Evolutionary conservation across 352 stramenopile genomes (phyloP), one percentile per base, ranked within the genome.

Genomic region (Phytopythium aichiense): DNA sequence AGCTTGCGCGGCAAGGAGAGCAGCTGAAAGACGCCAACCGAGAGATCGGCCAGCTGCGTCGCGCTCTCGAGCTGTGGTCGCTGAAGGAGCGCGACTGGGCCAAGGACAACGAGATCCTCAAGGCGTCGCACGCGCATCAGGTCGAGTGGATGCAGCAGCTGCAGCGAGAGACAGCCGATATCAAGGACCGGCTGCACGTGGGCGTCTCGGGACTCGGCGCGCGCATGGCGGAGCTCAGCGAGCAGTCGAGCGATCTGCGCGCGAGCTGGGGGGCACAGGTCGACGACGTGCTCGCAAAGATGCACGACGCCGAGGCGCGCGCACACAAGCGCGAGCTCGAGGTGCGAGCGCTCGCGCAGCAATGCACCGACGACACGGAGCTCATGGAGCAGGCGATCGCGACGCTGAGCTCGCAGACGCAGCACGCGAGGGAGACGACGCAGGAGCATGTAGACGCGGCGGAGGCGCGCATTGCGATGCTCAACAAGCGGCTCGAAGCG

Each of bases 131-230:
- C 60, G 77, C 67, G 42, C 84, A 92, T 66, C 90, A 94, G 56
- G 59, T 92, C 40, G 84, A 94, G 70, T 94, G 84, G 84, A 94
- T 94, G 84, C 84, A 94, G 57, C 78, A 91, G 67, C 64, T 94
- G 56, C 84, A 94, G 57, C 81, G 84, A 8, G 84, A 94, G 45
- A 78, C 88, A 23, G 90, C 89, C 71, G 81, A 91, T 42, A 71
- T 84, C 31, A 94, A 94, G 58, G 82, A 94, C 68, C 78, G 73
- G 42, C 63, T 87, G 58, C 81, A 92, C 56, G 79, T 87, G 45
- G 30, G 50, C 5, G 12, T 46, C 15, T 58, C 52, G n/a, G 37
- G 28, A 9, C 31, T 48, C 8, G 35, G 33, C 16, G 72, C 89
- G 43, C 81, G 84, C 54, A 74, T 92, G 58, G 75, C 86, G 22